Conservation (phyloP, 139 green algal genomes). For the Monoraphidium neglectum region DNA sequence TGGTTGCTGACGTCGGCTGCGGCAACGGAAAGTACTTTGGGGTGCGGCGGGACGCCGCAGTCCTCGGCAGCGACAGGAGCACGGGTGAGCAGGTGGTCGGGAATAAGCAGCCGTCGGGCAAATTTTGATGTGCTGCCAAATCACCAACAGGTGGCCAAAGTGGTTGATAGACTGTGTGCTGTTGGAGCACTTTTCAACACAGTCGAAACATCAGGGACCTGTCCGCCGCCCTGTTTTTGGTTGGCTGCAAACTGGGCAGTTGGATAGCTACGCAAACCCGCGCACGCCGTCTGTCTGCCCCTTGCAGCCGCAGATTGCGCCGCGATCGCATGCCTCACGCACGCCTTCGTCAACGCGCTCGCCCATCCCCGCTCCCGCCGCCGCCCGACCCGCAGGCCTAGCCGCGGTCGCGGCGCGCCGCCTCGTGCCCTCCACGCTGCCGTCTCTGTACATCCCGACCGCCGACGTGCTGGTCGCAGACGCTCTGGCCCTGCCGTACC, state of each 20-base stretch:
- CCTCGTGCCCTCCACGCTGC: neutral
- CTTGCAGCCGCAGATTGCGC: too few relatives aligned
- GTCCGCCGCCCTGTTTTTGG: too few relatives aligned
- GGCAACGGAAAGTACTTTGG: constrained; percentile 99
- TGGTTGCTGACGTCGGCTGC: constrained; percentile 94
- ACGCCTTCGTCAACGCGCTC: too few relatives aligned
- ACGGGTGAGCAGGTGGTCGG: constrained; percentile 31
- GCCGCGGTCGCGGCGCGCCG: neutral
- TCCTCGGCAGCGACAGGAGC: constrained; percentile 79
- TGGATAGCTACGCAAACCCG: too few relatives aligned
- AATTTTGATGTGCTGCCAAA: too few relatives aligned
- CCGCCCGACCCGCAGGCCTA: neutral
- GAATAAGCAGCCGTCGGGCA: neutral
- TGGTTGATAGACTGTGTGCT: too few relatives aligned
- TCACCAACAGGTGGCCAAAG: too few relatives aligned
- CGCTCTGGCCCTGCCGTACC: constrained; percentile 77
- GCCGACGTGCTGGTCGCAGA: constrained; percentile 89
- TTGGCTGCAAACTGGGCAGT: too few relatives aligned
- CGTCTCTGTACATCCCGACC: neutral
- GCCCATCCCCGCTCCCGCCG: neutral
- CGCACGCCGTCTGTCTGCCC: too few relatives aligned
- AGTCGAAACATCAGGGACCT: too few relatives aligned
- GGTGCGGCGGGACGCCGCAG: constrained; percentile 70
- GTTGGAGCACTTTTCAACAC: too few relatives aligned
- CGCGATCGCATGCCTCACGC: too few relatives aligned